Conservation (phyloP, 2,329 filamentous ascomycete species). For the Cyphellophora europaea region DNA sequence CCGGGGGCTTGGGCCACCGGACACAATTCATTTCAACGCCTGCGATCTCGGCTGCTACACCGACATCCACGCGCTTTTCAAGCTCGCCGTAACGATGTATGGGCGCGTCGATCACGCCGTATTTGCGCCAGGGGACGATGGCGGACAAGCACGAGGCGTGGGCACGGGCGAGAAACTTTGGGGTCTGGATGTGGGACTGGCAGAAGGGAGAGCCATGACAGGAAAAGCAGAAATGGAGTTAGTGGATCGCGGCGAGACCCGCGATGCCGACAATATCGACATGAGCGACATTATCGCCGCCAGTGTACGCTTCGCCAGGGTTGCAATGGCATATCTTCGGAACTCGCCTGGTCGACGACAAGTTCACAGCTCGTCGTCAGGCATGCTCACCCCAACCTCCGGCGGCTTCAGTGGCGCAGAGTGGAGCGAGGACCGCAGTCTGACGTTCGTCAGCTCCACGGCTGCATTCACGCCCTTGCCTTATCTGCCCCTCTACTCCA, state of each 20-base stretch:
- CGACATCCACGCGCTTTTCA: conserved; percentile 38
- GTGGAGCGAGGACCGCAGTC: conserved; percentile 27
- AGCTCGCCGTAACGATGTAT: conserved; percentile 34
- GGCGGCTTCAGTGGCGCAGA: not conserved
- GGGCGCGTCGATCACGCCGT: conserved; percentile 41
- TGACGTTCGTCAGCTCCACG: conserved; percentile 35
- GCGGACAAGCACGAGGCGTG: conserved; percentile 11
- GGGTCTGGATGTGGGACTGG: conserved; percentile 9
- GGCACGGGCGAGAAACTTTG: conserved; percentile 14
- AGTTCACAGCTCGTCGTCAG: not conserved
- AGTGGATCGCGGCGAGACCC: conserved; percentile 14
- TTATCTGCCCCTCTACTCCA: conserved; percentile 37
- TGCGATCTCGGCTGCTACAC: conserved; percentile 37
- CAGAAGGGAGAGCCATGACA: conserved; percentile 23
- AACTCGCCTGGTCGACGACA: conserved; percentile 20
- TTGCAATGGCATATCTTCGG: conserved; percentile 41
- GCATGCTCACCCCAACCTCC: not conserved
- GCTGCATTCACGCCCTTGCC: conserved; percentile 42
- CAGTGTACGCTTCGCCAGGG: conserved; percentile 37
- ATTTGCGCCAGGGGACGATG: conserved; percentile 15
- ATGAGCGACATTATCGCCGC: conserved; percentile 41
- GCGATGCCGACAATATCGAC: conserved; percentile 25
- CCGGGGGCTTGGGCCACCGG: conserved; percentile 8
- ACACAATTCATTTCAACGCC: conserved; percentile 26
- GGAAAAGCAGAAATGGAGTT: conserved; percentile 31